phyloP scores from a whole-genome alignment of 352 stramenopile genomes.

The Pythium monospermum region DNA sequence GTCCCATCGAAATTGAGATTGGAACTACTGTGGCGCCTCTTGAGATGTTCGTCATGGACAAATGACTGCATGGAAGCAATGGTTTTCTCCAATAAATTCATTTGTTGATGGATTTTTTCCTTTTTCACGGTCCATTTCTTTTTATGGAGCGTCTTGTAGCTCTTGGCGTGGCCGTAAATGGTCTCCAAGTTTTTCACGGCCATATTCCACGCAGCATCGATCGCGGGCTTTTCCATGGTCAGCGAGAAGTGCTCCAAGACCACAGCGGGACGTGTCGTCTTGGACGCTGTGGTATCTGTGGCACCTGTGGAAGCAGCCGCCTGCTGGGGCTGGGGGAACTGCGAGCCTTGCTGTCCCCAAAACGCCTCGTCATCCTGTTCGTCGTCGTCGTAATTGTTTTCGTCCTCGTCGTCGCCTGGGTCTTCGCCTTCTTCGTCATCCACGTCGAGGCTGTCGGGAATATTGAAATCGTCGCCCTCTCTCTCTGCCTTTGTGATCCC shows the following conservation, averaged over 20 bases:
- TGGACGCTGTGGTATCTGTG: neutral
- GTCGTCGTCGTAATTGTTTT: slow-evolving; percentile 16
- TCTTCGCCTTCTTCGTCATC: slow-evolving; percentile 27
- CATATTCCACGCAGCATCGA: slow-evolving; percentile 50
- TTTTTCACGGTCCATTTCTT: slow-evolving; percentile 56
- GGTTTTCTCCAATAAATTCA: slow-evolving; percentile 62
- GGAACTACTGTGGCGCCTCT: slow-evolving; percentile 30
- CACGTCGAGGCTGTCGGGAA: slow-evolving; percentile 16
- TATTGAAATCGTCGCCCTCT: slow-evolving; percentile 6
- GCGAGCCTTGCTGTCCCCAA: too few species aligned
- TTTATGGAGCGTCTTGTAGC: slow-evolving; percentile 33
- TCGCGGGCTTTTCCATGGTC: slow-evolving; percentile 42
- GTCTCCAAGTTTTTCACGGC: slow-evolving; percentile 41
- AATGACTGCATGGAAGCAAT: slow-evolving; percentile 63
- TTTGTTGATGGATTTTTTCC: slow-evolving; percentile 63
- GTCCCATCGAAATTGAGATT: too few species aligned
- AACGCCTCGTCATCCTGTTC: slow-evolving; percentile 10
- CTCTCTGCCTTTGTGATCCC: neutral
- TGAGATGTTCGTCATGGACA: slow-evolving; percentile 41
- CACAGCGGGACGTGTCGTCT: neutral
- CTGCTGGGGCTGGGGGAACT: too few species aligned
- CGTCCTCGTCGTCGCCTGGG: slow-evolving; percentile 23
- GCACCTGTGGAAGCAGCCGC: too few species aligned
- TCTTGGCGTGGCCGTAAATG: slow-evolving; percentile 44
- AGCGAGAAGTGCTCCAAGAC: slow-evolving; percentile 28